These are phyloP conservation scores for Pythium phragmiticola DNA, from an alignment of 352 stramenopile genomes.

Conservation along the genomic window DNA sequence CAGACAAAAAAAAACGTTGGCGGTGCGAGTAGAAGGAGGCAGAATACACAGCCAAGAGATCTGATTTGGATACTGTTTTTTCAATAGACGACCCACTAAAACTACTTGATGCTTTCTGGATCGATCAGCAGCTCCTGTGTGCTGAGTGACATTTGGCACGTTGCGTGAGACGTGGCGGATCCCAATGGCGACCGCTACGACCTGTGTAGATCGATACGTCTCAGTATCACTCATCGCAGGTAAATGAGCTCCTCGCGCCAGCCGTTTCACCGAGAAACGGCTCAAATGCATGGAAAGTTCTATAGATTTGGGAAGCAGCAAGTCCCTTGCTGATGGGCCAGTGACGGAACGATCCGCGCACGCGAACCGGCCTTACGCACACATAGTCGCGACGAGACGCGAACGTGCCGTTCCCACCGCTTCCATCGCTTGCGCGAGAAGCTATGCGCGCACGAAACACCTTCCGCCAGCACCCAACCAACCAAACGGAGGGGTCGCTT, in stretches of 20 bases:
- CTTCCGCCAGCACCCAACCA: too few species aligned
- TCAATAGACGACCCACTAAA: conserved; percentile 26
- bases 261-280: conserved; percentile 6
- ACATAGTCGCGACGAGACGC: background rate
- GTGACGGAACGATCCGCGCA: conserved; percentile 11
- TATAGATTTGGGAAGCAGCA: conserved; percentile 3
- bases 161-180: background rate
- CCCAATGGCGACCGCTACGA: background rate
- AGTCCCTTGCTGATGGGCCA: background rate
- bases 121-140: too few species aligned
- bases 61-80: conserved; percentile 16
- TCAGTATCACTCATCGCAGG: background rate
- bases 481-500: too few species aligned
- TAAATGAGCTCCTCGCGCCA: background rate
- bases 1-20: background rate
- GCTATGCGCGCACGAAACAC: background rate
- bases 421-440: background rate
- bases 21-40: conserved; percentile 8
- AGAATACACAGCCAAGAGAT: background rate
- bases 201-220: background rate
- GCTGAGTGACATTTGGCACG: background rate
- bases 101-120: background rate
- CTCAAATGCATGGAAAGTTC: conserved; percentile 21
- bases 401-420: background rate
- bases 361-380: background rate